Conservation (phyloP, 352 stramenopile genomes). For the Globisporangium canariense region DNA sequence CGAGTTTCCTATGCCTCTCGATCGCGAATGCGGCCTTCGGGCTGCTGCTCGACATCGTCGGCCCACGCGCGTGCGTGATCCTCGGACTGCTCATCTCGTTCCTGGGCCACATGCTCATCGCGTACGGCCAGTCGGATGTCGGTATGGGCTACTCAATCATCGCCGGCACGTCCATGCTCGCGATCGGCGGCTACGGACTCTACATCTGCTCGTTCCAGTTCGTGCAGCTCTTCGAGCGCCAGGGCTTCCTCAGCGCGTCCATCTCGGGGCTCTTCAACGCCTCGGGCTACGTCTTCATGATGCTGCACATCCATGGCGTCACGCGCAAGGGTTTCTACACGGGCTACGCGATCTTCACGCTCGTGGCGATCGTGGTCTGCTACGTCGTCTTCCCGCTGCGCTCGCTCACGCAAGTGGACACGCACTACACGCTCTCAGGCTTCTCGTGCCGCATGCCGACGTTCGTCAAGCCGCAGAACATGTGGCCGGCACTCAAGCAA, state of each 20-base stretch:
- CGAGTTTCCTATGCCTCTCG: conserved; percentile 36
- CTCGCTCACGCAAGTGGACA: conserved; percentile 14
- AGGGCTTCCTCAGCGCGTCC: conserved; percentile 32
- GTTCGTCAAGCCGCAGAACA: conserved; percentile 3
- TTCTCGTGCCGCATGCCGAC: conserved; percentile 20
- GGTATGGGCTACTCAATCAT: conserved; percentile 4
- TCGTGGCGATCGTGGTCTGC: conserved; percentile 11
- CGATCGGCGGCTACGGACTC: conserved; percentile 42
- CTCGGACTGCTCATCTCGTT: conserved; percentile 32
- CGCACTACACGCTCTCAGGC: conserved; percentile 21
- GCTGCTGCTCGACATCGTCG: conserved; percentile 40
- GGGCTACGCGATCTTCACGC: conserved; percentile 14
- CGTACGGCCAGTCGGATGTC: conserved; percentile 32
- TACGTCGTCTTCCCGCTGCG: conserved; percentile 24
- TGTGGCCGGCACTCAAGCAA: conserved; percentile 20
- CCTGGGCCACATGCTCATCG: conserved; percentile 41
- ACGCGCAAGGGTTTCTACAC: conserved; percentile 40
- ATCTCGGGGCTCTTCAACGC: conserved; percentile 53
- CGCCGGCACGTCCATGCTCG: conserved; percentile 21
- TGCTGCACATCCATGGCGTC: conserved; percentile 38
- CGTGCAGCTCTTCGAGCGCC: conserved; percentile 38
- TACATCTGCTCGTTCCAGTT: conserved; percentile 54
- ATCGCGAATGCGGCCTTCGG: conserved; percentile 48
- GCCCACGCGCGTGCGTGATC: conserved; percentile 29
- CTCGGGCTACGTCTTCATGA: conserved; percentile 47